phyloP scores from a whole-genome alignment of 2,329 filamentous ascomycete genomes.

The Pyricularia sp. region DNA sequence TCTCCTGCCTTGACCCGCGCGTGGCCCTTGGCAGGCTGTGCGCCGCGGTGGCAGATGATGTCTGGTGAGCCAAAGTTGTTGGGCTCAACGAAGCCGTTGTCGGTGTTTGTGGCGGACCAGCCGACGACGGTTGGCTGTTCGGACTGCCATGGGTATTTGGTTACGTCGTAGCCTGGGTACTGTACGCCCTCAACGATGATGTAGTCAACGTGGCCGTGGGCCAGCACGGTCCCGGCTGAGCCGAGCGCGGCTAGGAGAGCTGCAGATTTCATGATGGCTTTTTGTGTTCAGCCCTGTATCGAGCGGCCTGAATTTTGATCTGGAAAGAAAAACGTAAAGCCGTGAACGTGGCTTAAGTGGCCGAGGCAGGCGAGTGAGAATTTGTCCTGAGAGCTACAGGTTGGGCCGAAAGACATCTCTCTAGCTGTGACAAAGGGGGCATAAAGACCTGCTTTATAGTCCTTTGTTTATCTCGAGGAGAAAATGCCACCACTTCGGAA shows the following conservation, averaged over 20 bases:
- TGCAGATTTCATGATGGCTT: constrained; percentile 1
- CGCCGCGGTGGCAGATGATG: constrained; percentile 33
- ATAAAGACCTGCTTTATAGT: background rate
- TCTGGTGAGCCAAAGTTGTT: constrained; percentile 24
- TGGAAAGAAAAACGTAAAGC: background rate
- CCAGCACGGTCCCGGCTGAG: constrained; percentile 42
- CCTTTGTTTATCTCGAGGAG: background rate
- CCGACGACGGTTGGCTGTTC: constrained; percentile 24
- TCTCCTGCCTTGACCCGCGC: constrained; percentile 27
- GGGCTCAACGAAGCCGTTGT: constrained; percentile 37
- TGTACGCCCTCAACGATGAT: constrained; percentile 53
- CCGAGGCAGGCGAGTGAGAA: background rate
- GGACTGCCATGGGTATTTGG: constrained; percentile 20
- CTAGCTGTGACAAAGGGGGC: background rate
- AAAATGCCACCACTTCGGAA: background rate
- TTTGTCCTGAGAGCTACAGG: background rate
- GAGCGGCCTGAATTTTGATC: background rate
- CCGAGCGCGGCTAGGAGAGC: constrained; percentile 9
- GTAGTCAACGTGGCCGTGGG: constrained; percentile 12
- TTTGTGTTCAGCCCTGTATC: background rate
- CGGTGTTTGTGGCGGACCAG: constrained; percentile 28
- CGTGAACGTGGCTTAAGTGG: background rate
- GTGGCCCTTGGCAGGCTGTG: constrained; percentile 21
- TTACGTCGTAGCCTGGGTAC: constrained; percentile 28
- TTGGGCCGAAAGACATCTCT: background rate